Evolutionary conservation across 208 protist species (phyloP).

Genomic region (Leptomonas pyrrhocoris): DNA sequence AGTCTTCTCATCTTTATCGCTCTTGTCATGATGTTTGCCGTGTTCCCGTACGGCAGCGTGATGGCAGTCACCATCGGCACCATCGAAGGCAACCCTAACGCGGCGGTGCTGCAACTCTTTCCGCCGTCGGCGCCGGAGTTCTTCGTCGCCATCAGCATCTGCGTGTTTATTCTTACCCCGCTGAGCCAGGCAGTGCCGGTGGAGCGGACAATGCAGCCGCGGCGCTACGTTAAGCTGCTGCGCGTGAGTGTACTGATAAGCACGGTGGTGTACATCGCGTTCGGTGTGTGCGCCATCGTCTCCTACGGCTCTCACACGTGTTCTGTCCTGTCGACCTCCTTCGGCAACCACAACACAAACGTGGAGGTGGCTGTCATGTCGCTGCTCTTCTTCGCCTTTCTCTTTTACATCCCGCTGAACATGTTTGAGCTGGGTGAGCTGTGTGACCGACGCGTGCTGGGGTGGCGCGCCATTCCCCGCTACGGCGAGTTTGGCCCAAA

Average conservation of each 20-base stretch:
- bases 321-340: conserved; percentile 44
- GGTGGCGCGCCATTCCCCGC: conserved; percentile 34
- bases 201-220: conserved; percentile 45
- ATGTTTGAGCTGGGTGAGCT: conserved; percentile 46
- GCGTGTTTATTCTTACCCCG: conserved; percentile 32
- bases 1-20: conserved; percentile 41
- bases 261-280: conserved; percentile 35
- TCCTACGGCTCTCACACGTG: conserved; percentile 40
- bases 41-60: conserved; percentile 30
- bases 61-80: background rate
- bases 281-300: conserved; percentile 43
- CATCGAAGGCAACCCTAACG: background rate
- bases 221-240: conserved; percentile 34
- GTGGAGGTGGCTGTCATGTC: conserved; percentile 38
- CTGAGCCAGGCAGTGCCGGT: conserved; percentile 39
- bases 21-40: conserved; percentile 36
- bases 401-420: conserved; percentile 44
- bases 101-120: conserved; percentile 25
- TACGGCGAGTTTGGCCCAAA: conserved; percentile 47
- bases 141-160: conserved; percentile 44
- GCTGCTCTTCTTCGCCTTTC: conserved; percentile 51
- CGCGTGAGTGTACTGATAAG: conserved; percentile 19
- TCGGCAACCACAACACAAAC: conserved; percentile 22
- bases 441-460: conserved; percentile 44
- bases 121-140: conserved; percentile 31